Percentiles rank a stretch among this genome's conserved stretches.
Conservation (phyloP, 2,329 filamentous ascomycete species). For the Trichoderma afroharzianum region DNA sequence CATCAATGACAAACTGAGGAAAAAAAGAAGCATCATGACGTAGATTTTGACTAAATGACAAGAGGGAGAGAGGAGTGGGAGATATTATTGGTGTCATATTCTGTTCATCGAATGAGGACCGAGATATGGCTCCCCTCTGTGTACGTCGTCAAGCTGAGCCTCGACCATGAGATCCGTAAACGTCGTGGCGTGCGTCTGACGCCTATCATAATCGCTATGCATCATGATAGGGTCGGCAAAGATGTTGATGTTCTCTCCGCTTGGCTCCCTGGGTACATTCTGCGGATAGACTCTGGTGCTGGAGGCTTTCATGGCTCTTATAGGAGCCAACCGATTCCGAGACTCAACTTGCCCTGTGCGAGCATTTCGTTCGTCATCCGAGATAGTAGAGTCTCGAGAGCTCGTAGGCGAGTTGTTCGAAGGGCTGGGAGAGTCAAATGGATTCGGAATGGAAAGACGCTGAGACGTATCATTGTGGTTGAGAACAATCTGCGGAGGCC, state of each 20-base stretch:
- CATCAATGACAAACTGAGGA: not conserved
- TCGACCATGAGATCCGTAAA: constrained; percentile 54
- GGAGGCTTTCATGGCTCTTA: constrained; percentile 38
- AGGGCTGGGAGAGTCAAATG: constrained; percentile 34
- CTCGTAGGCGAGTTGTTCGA: constrained; percentile 23
- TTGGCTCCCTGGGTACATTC: constrained; percentile 39
- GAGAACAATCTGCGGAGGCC: constrained; percentile 13
- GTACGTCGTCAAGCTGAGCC: constrained; percentile 42
- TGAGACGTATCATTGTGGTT: not conserved
- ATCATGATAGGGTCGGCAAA: constrained; percentile 48
- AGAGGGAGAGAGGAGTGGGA: not conserved
- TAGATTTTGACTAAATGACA: not conserved
- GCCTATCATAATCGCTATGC: constrained; percentile 22
- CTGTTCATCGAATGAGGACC: constrained; percentile 36
- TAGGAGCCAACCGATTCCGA: constrained; percentile 32
- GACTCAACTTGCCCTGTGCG: constrained; percentile 26
- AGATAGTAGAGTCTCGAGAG: constrained; percentile 22
- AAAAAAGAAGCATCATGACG: not conserved
- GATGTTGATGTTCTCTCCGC: constrained; percentile 50
- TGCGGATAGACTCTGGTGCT: constrained; percentile 31
- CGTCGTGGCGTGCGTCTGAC: constrained; percentile 40
- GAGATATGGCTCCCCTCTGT: constrained; percentile 38
- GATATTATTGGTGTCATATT: constrained; percentile 21
- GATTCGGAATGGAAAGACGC: constrained; percentile 34
- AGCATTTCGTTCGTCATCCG: constrained; percentile 26